Conservation (phyloP, 1,284 basidiomycete species). For the Anthracocystis setariae region DNA sequence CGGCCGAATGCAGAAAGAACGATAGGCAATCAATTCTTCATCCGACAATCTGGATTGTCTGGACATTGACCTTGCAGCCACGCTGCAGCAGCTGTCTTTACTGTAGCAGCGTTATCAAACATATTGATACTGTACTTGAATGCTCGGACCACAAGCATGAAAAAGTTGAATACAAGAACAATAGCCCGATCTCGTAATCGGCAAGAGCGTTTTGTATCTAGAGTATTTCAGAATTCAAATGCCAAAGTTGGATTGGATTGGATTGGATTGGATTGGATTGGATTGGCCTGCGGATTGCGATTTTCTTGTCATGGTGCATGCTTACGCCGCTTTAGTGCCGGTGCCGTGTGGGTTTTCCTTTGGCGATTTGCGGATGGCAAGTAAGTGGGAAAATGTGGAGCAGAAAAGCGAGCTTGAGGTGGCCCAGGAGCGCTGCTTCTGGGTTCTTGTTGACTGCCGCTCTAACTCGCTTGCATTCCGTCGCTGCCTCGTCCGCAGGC, state of each 20-base stretch:
- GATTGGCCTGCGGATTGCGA: neutral
- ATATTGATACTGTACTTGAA: no score
- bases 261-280: no score
- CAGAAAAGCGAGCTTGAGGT: neutral
- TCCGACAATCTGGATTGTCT: neutral
- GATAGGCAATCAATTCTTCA: no score
- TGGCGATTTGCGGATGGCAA: neutral
- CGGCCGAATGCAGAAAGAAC: neutral
- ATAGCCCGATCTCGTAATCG: slow-evolving; percentile 1
- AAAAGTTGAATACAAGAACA: neutral
- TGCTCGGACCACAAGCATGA: neutral
- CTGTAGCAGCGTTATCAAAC: neutral
- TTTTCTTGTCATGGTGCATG: slow-evolving; percentile 14
- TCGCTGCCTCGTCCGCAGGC: neutral
- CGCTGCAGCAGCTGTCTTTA: no score
- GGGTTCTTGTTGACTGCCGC: slow-evolving; percentile 3
- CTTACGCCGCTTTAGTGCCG: slow-evolving; percentile 6
- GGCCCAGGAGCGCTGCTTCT: slow-evolving; percentile 12
- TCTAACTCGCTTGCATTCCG: slow-evolving; percentile 4
- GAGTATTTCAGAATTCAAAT: neutral
- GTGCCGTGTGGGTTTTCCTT: neutral
- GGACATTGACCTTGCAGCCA: slow-evolving; percentile 18
- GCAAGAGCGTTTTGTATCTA: neutral
- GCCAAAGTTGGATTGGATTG: neutral
- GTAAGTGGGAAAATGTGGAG: neutral